These are phyloP conservation scores for Triticum timopheevii DNA, from an alignment of 176 grass and related monocot species.

Conservation along the genomic window DNA sequence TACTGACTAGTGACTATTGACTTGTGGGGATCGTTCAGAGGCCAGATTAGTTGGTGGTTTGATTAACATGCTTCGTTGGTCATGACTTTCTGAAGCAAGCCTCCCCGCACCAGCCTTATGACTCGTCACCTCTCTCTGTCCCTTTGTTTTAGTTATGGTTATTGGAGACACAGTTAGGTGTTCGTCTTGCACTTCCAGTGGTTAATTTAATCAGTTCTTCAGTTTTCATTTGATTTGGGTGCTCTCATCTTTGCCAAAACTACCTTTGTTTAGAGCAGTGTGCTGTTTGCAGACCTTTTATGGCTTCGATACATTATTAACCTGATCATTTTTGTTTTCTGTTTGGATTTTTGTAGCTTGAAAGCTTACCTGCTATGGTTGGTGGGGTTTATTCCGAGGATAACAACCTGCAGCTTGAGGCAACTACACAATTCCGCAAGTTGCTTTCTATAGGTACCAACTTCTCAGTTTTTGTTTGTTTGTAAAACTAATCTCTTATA, in stretches of 20 bases:
- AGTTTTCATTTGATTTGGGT: not conserved
- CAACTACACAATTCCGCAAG: conserved; percentile 89
- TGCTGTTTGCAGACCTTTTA: not conserved
- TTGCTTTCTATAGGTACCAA: conserved; percentile 83
- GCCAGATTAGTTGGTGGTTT: not conserved
- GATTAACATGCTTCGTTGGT: not conserved
- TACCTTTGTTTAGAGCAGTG: not conserved
- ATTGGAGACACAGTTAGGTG: not conserved
- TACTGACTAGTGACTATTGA: not conserved
- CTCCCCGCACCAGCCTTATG: not conserved
- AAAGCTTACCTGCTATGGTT: conserved; percentile 92
- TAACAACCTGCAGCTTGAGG: conserved; percentile 65
- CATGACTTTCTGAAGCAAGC: not conserved
- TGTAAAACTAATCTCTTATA: not conserved
- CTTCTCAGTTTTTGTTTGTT: conserved; percentile 18
- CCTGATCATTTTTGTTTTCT: not conserved
- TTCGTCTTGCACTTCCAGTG: not conserved
- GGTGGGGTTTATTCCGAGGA: conserved; percentile 77
- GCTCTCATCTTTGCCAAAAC: not conserved
- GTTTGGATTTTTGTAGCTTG: conserved; percentile 61
- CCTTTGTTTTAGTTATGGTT: not conserved
- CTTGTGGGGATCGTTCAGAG: not conserved
- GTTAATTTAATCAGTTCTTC: not conserved
- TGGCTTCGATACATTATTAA: not conserved
- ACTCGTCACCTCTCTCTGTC: not conserved